Base-by-base conservation (phyloP, 2,329 filamentous ascomycete species). In the Hypoxylon sp. region DNA sequence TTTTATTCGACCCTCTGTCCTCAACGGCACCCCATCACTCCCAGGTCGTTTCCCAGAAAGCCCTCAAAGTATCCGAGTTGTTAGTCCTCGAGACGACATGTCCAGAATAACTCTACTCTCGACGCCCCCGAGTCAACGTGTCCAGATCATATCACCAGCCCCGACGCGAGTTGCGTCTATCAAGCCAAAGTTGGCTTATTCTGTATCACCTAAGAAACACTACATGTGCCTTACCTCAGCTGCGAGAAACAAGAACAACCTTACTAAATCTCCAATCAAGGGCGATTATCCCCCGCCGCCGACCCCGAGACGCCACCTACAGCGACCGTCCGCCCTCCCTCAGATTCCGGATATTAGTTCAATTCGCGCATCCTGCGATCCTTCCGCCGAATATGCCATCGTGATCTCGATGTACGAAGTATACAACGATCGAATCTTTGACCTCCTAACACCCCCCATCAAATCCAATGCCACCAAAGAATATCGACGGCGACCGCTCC, bases 371-470 rank as follows among this genome's bases (percentile, higher is more conserved):
- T 85, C 88, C 0, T 83, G 89, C 51, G 91, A 94, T 68, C 83
- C 85, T 0, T 86, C 87, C 19, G 88, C 91, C 60, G 93, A 97
- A 73, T 98, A 98, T 74, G 91, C 92, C 3, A 89, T 99, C 59
- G 83, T 99, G 10, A 86, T 99, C 21, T 97, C 94, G 59, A 99
- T 99, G 94, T 98, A 98, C 80, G 96, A 99, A 79, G 95, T 99
- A 1, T 98, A 99, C 83, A 99, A 99, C 76, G 95, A 99, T 80
- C 90, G 94, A 36, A 98, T 99, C 72, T 98, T 97, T 78, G 96
- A 99, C 75, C 88, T 99, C 0, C 84, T 99, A 0, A 92, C 91
- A 0, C 87, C 88, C 0, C 86, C 87, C 2, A 80, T 84, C 21
- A 86, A 86, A 68, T 85, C 85, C 0, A 86, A 86, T 36, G 84